Evolutionary conservation across 2,329 filamentous ascomycete species (phyloP), one percentile per base, ranked within the genome.

Genomic region (Botrytis cinerea): DNA sequence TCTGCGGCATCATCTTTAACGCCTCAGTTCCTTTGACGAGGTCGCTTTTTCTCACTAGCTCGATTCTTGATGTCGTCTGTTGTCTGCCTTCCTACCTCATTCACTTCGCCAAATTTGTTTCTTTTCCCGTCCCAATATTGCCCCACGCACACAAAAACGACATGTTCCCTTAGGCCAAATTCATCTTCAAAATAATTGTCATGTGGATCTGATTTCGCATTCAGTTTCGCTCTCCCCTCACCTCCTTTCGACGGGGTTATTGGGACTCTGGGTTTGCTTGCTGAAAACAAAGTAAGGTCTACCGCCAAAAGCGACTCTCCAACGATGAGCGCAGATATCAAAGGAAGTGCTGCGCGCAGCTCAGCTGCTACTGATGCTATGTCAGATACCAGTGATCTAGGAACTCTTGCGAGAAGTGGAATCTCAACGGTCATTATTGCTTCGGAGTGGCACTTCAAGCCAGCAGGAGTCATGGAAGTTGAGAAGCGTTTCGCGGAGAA

Each of bases 361-460:
- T 32, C 48, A 46, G 45, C 28, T 14, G 54, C 54, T 45, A 70
- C 68, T 35, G 57, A 61, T 62, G 38, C 20, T 22, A 62, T 46
- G 9, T 68, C 25, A 40, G 51, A 51, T n/a, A 45, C 25, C 28
- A 51, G 32, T 32, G 59, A 48, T 59, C 5, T 59, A 20, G 68
- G 57, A 51, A 38, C 20, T 54, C 46, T 61, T 48, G 54, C 54
- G 12, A 73, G 43, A 25, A 38, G 16, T 71, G 32, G 48, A 9
- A 57, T 61, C 7, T 46, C 45, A 28, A 4, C 51, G 40, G 48
- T 75, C 32, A 43, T 73, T 38, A 76, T 78, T 74, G 74, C 73
- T 8, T 73, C 64, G n/a, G 75, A 78, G 67, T 78, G 75, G 75
- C 70, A 75, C 51, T 79, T 78, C 60, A 75, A 75, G 20, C 76